Conservation (phyloP, 345 rosid species). For the Psidium friedrichsthalianum region DNA sequence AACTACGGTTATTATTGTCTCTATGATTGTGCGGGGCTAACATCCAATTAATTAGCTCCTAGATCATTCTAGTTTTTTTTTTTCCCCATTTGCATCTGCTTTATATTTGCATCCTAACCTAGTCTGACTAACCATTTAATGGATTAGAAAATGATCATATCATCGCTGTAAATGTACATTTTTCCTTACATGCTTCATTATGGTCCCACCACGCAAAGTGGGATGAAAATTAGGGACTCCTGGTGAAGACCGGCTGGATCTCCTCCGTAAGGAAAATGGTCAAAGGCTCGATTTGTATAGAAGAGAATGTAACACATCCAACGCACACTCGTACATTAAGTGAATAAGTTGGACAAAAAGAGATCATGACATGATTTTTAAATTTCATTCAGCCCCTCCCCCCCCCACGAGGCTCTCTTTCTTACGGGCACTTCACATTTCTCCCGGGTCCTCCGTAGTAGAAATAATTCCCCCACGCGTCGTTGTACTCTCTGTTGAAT, state of each 20-base stretch:
- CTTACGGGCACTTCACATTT: slow-evolving; percentile 70
- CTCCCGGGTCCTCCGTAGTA: slow-evolving; percentile 97
- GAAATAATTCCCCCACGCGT: slow-evolving; percentile 90
- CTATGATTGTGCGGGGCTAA: no score
- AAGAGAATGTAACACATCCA: neutral
- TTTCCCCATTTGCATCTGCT: neutral
- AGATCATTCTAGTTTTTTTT: neutral
- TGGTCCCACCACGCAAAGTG: neutral
- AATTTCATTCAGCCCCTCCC: neutral
- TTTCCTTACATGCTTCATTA: neutral
- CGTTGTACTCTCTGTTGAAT: slow-evolving; percentile 72
- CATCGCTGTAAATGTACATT: neutral
- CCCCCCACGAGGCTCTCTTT: neutral
- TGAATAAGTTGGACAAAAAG: neutral
- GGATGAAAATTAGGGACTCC: neutral
- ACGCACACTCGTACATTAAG: neutral
- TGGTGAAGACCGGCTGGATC: neutral
- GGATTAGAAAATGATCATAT: neutral
- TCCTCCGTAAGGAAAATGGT: neutral
- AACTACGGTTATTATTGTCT: no score
- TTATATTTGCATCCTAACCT: neutral
- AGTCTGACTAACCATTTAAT: neutral
- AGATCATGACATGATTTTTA: neutral
- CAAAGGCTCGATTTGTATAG: neutral
- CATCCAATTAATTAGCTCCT: neutral